phyloP scores from a whole-genome alignment of 2,329 filamentous ascomycete genomes.

The Coccinonectria pachysandricola region DNA sequence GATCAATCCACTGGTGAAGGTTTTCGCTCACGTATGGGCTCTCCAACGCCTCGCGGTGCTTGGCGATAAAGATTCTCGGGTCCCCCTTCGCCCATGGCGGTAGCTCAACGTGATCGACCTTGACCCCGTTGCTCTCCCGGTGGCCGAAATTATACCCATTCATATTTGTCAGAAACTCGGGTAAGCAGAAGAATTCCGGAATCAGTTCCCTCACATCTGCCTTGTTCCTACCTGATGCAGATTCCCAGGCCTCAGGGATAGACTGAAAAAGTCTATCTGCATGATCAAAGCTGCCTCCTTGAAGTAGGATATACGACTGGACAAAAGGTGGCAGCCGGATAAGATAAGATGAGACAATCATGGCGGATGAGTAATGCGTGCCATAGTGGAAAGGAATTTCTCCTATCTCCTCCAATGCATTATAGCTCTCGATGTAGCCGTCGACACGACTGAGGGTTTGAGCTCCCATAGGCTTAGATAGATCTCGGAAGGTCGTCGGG shows the following conservation, averaged over 20 bases:
- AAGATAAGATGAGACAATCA: slow-evolving; percentile 95
- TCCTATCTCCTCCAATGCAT: slow-evolving; percentile 81
- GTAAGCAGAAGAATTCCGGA: slow-evolving; percentile 94
- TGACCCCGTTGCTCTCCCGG: slow-evolving; percentile 67
- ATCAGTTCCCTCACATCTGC: slow-evolving; percentile 91
- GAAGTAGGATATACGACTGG: slow-evolving; percentile 84
- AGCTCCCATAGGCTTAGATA: slow-evolving; percentile 94
- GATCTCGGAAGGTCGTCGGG: slow-evolving; percentile 75
- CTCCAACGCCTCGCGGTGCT: slow-evolving; percentile 91
- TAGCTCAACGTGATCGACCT: slow-evolving; percentile 78
- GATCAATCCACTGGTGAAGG: slow-evolving; percentile 89
- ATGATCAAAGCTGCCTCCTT: slow-evolving; percentile 94
- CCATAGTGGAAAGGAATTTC: slow-evolving; percentile 94
- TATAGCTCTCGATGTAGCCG: slow-evolving; percentile 76
- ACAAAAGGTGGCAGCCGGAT: slow-evolving; percentile 94
- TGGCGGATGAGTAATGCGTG: slow-evolving; percentile 96
- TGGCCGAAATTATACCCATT: slow-evolving; percentile 91
- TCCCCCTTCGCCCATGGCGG: slow-evolving; percentile 96
- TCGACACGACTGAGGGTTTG: slow-evolving; percentile 67
- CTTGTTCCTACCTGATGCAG: slow-evolving; percentile 80
- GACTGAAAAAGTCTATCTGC: slow-evolving; percentile 93
- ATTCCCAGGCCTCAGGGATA: slow-evolving; percentile 81
- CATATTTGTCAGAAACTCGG: slow-evolving; percentile 87
- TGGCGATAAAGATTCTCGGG: slow-evolving; percentile 87
- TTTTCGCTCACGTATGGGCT: slow-evolving; percentile 85